Base-by-base conservation (phyloP, 2,329 filamentous ascomycete genomes). In the Diaporthe sp. region DNA sequence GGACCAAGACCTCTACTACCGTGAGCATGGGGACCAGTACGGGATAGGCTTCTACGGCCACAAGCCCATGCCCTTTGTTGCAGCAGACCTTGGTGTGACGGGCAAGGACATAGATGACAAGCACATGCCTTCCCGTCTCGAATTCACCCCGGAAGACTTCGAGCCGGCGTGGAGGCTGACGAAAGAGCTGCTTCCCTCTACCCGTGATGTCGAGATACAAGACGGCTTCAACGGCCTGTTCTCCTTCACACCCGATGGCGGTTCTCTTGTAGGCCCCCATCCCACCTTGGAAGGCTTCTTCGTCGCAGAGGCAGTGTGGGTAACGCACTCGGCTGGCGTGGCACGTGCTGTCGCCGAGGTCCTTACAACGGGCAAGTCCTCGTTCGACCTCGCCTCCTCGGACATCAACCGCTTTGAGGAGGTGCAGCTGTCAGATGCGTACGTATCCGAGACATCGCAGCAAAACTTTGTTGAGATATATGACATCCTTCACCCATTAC, bases 21-120 rank as follows among this genome's bases (percentile, higher is more conserved):
- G 91, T 12, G 90, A 92, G 79, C 91, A 92, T 76, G 91, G 91
- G 6, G 89, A 91, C 30, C 87, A 88, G 66, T 88, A 87, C 74
- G 91, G 91, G 12, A 92, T 92, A 76, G 91, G 91, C 10, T 92
- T 88, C 78, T 92, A 92, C 77, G 90, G 90, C 13, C 91, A 92
- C 80, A 85, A 86, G 1, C 90, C 91, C 0, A 90, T 92, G 85
- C 90, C 91, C 0, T 84, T 92, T 15, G 85, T 86, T 2, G 90
- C 91, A 0, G 86, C 87, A 0, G 85, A 86, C 0, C 79, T 92
- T 7, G 89, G 89, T 1, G 77, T 83, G 5, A 92, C 90, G 0
- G 85, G 89, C 0, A 82, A 85, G 75, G 77, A 89, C 7, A 88
- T 92, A 1, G 84, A 87, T 72, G 89, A 92, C 72, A 84, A 89